A percentile compares a stretch with the other conserved stretches of the same genome.
These are phyloP conservation scores for Colletotrichum theobromicola DNA, from an alignment of 2,329 filamentous ascomycete species.

Conservation along the genomic window DNA sequence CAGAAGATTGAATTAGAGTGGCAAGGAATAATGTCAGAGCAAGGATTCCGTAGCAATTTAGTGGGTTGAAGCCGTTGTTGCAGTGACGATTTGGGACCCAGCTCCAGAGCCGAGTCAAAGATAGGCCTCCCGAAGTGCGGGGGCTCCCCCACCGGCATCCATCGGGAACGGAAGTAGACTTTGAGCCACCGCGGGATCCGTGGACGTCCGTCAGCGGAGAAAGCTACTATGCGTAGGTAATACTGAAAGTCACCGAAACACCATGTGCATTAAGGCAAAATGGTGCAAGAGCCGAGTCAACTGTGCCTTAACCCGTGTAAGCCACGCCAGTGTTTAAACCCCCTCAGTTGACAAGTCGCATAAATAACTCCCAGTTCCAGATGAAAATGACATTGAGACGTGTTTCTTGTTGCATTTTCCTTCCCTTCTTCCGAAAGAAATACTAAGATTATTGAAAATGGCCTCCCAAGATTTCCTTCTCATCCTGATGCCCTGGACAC, in stretches of 20 bases:
- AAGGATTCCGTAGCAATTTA: background rate
- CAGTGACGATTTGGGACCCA: background rate
- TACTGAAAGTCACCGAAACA: background rate
- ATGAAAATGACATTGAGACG: background rate
- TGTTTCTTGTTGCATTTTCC: background rate
- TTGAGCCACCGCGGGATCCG: background rate
- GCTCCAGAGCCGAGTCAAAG: background rate
- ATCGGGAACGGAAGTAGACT: background rate
- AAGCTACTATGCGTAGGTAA: no score
- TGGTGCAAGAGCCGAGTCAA: background rate
- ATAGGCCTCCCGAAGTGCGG: background rate
- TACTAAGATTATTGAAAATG: background rate
- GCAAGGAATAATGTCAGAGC: background rate
- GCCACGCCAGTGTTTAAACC: background rate
- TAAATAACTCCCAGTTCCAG: background rate
- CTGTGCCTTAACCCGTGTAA: background rate
- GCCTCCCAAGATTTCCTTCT: background rate
- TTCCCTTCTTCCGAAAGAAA: background rate
- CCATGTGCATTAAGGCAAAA: background rate
- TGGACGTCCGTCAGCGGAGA: background rate
- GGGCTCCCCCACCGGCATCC: background rate
- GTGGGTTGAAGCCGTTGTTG: background rate
- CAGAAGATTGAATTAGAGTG: background rate
- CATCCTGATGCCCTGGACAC: background rate
- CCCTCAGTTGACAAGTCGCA: background rate